Percentiles rank a stretch among this genome's conserved stretches.
Evolutionary conservation across 495 filamentous ascomycete genomes (phyloP).

Genomic region (Cryomyces minteri): DNA sequence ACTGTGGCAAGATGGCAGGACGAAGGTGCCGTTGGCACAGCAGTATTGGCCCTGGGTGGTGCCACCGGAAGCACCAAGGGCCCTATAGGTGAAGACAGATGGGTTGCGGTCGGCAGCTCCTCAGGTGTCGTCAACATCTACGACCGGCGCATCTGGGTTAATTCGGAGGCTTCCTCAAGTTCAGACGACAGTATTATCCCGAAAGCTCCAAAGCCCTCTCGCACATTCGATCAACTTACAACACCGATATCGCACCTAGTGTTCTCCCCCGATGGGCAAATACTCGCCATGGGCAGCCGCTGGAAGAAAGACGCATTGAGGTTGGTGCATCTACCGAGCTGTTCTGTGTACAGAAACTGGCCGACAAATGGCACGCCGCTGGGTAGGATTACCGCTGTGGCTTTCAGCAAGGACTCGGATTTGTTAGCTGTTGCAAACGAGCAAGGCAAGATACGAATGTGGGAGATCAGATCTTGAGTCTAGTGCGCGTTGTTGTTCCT

Average conservation of each 20-base stretch:
- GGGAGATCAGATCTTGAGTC: constrained; percentile 35
- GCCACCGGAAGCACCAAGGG: constrained; percentile 28
- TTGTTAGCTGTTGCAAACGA: not conserved
- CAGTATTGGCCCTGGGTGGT: constrained; percentile 62
- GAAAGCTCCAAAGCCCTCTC: constrained; percentile 46
- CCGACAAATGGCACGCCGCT: constrained; percentile 79
- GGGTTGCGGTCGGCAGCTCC: constrained; percentile 70
- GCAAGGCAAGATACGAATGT: constrained; percentile 12
- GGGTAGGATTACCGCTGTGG: constrained; percentile 64
- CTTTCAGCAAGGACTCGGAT: constrained; percentile 27
- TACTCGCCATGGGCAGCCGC: constrained; percentile 65
- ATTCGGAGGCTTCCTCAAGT: not conserved
- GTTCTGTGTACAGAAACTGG: constrained; percentile 93
- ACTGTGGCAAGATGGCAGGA: constrained; percentile 74
- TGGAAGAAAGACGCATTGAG: constrained; percentile 78
- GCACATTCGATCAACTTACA: constrained; percentile 65
- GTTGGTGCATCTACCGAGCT: constrained; percentile 78
- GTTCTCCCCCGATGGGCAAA: constrained; percentile 76
- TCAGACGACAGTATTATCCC: constrained; percentile 28
- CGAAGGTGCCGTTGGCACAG: constrained; percentile 75
- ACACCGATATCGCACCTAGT: constrained; percentile 58
- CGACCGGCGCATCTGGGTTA: constrained; percentile 49
- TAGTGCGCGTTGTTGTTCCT: too few species aligned
- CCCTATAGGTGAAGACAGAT: constrained; percentile 62
- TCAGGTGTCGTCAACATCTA: constrained; percentile 87